Evolutionary conservation across 306 rosid species (phyloP), one percentile per base, ranked within the genome.

Genomic region (Cercis canadensis): DNA sequence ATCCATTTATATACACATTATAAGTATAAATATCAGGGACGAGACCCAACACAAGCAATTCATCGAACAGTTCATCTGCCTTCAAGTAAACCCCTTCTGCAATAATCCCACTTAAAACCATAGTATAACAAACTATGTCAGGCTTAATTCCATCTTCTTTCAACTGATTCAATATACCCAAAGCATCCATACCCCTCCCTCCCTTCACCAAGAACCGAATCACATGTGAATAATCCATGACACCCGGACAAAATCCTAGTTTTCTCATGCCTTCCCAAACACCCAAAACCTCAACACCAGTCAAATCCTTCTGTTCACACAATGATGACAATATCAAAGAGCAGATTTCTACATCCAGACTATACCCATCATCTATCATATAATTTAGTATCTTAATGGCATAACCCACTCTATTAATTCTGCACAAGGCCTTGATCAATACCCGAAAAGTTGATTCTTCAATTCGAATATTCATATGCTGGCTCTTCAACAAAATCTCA

Each of bases 71-170:
- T 63, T 84, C 78, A 65, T 84, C 90, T 12, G 88, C 85, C 58
- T 57, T 82, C 58, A 11, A 65, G 62, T 72, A 84, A 43, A 84
- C 74, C 31, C 84, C 85, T 67, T 82, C 83, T 2, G 57, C 75
- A 7, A 87, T 77, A 56, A 88, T 37, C 2, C 85, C 88, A 66
- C 74, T 75, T 56, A 93, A 80, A 74, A 85, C 88, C 92, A 85
- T 85, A 16, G 93, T 93, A 73, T 90, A 93, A 57, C 88, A 87
- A 69, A 90, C 87, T 75, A 87, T 68, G 53, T 88, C 92, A 32
- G 96, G 96, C 75, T 87, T 85, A 62, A 84, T 73, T 63, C 93
- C 87, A 45, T 75, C 87, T 14, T 16, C 73, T 73, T 92, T 88
- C 79, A 83, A 80, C 89, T 72, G 80, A 57, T 63, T 70, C 84